Evolutionary conservation across 208 protist species (phyloP).

Genomic region (Leishmania guyanensis): DNA sequence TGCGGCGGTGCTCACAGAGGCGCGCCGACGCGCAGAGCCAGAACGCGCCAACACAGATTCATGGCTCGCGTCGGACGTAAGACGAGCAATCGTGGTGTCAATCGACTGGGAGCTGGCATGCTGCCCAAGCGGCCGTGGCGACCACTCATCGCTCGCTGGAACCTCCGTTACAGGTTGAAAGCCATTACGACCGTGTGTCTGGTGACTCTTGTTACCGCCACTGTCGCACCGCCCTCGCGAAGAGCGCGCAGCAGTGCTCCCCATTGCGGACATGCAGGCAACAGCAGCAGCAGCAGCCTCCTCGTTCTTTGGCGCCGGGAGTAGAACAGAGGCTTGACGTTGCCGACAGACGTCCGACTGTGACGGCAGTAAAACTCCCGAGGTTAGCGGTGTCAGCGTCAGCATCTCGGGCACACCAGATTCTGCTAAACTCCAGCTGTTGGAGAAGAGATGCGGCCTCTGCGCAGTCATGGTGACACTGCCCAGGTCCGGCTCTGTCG

Average conservation of each 20-base stretch:
- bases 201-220: not conserved
- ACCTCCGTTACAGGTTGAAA: not conserved
- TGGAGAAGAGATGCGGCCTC: not conserved
- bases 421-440: conserved; percentile 13
- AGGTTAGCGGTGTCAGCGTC: not conserved
- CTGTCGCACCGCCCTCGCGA: conserved; percentile 6
- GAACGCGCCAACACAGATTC: conserved; percentile 3
- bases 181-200: not conserved
- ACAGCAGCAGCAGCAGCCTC: not conserved
- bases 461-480: not conserved
- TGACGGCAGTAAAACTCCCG: not conserved
- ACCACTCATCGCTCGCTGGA: not conserved
- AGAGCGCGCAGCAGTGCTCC: not conserved
- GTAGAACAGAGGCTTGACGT: not conserved
- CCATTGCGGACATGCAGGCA: not conserved
- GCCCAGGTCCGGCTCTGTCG: conserved; percentile 5
- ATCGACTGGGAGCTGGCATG: not conserved
- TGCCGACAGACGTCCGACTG: not conserved
- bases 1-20: conserved; percentile 5
- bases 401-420: not conserved
- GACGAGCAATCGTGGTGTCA: not conserved
- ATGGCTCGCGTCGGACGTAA: not conserved
- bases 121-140: not conserved
- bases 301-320: not conserved
- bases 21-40: not conserved